phyloP scores from a whole-genome alignment of 768 basidiomycete genomes.

The Panus rudis region DNA sequence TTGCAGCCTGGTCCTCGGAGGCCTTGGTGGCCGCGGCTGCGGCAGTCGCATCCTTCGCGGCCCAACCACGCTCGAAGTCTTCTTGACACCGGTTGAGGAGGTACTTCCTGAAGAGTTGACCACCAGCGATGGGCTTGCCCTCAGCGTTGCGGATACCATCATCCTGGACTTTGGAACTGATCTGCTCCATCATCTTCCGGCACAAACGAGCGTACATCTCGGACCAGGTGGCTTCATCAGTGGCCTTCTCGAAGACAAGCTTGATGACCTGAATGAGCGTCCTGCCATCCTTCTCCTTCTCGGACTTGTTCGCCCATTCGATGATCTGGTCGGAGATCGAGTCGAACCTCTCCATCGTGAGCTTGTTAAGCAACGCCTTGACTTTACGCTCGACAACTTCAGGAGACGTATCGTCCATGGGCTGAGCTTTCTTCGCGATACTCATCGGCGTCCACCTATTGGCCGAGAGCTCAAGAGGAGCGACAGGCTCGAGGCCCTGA shows the following conservation, averaged over 20 bases:
- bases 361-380: slow-evolving; percentile 85
- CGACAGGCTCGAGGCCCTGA: slow-evolving; percentile 53
- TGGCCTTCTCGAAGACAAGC: slow-evolving; percentile 95
- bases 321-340: slow-evolving; percentile 94
- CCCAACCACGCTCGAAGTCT: slow-evolving; percentile 96
- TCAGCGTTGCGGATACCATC: slow-evolving; percentile 76
- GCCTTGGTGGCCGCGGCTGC: slow-evolving; percentile 83
- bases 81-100: slow-evolving; percentile 95
- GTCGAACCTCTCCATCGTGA: slow-evolving; percentile 95
- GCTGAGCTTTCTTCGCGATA: slow-evolving; percentile 33
- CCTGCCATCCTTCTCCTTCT: slow-evolving; percentile 86
- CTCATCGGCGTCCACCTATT: slow-evolving; percentile 72
- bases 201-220: slow-evolving; percentile 97
- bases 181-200: slow-evolving; percentile 91
- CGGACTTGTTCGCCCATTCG: slow-evolving; percentile 87
- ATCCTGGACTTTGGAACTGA: slow-evolving; percentile 83
- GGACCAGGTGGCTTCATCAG: slow-evolving; percentile 91
- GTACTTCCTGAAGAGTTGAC: slow-evolving; percentile 94
- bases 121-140: slow-evolving; percentile 87
- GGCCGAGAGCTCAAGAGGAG: slow-evolving; percentile 67
- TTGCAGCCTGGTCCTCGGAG: slow-evolving; percentile 75
- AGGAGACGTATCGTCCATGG: slow-evolving; percentile 58
- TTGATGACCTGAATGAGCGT: slow-evolving; percentile 94
- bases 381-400: slow-evolving; percentile 91
- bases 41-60: slow-evolving; percentile 78